Evolutionary conservation across 805 yeast species (phyloP).

Genomic region (Hanseniaspora clermontiae): DNA sequence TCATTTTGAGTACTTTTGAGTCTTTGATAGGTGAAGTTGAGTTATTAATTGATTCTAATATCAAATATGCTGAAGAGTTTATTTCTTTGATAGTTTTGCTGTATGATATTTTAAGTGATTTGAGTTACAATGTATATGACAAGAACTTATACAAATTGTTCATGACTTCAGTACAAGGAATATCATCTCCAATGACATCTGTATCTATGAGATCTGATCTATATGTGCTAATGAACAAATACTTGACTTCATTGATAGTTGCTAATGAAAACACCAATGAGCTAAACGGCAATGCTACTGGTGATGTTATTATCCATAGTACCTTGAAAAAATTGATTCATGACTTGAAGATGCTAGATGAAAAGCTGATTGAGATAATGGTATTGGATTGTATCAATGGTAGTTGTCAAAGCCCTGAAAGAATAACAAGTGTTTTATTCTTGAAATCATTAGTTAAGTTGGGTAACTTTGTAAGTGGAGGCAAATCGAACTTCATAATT

Average conservation of each 20-base stretch:
- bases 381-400: constrained; percentile 56
- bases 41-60: constrained; percentile 56
- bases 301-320: neutral
- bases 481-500: constrained; percentile 43
- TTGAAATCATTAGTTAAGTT: constrained; percentile 54
- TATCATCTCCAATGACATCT: constrained; percentile 56
- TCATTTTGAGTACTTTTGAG: constrained; percentile 67
- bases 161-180: constrained; percentile 60
- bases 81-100: constrained; percentile 63
- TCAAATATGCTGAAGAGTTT: constrained; percentile 58
- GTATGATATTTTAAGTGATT: constrained; percentile 49
- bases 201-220: constrained; percentile 62
- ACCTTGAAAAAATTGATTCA: constrained; percentile 38
- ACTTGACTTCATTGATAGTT: constrained; percentile 39
- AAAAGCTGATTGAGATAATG: constrained; percentile 48
- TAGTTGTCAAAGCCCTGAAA: constrained; percentile 60
- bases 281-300: neutral
- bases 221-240: constrained; percentile 59
- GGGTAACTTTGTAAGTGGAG: constrained; percentile 29
- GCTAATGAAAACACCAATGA: constrained; percentile 14
- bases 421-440: constrained; percentile 64
- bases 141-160: constrained; percentile 57
- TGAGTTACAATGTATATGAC: constrained; percentile 30
- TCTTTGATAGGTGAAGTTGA: constrained; percentile 62
- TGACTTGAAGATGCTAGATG: constrained; percentile 46